A percentile compares a stretch with the other conserved stretches of the same genome.
Conservation (phyloP, 768 basidiomycete species). For the Inosperma sp. region DNA sequence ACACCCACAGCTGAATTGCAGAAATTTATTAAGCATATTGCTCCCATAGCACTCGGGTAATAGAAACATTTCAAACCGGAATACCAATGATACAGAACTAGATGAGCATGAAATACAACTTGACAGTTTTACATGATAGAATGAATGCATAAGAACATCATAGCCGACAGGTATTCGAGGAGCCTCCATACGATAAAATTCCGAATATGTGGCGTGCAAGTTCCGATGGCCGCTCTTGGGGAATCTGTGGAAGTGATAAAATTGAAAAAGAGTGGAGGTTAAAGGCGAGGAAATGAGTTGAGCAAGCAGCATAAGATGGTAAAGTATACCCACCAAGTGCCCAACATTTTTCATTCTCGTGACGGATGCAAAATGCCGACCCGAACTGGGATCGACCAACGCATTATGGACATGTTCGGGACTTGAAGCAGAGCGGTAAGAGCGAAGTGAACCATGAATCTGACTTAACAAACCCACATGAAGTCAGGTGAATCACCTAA, state of each 20-base stretch:
- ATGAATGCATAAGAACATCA: no score
- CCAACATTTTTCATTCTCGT: conserved; percentile 26
- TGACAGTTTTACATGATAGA: no score
- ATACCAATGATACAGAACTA: no score
- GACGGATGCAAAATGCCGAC: conserved; percentile 33
- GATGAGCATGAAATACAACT: no score
- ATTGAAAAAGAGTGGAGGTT: neutral
- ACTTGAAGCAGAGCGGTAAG: conserved; percentile 19
- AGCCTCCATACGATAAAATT: neutral
- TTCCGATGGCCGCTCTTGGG: conserved; percentile 7
- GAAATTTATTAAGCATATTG: no score
- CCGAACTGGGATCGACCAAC: conserved; percentile 31
- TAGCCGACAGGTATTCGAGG: neutral
- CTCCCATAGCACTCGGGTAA: no score
- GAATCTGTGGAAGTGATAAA: neutral
- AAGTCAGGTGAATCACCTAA: conserved; percentile 49
- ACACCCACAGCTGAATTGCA: neutral
- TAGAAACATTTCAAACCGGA: no score
- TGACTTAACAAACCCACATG: conserved; percentile 37
- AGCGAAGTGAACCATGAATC: neutral
- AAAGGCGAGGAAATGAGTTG: no score
- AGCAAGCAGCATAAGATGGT: no score
- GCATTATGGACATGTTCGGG: conserved; percentile 34
- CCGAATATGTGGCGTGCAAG: conserved; percentile 3
- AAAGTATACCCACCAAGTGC: conserved; percentile 26